phyloP scores from a whole-genome alignment of 768 basidiomycete genomes.

The Macrolepiota fuliginosa region DNA sequence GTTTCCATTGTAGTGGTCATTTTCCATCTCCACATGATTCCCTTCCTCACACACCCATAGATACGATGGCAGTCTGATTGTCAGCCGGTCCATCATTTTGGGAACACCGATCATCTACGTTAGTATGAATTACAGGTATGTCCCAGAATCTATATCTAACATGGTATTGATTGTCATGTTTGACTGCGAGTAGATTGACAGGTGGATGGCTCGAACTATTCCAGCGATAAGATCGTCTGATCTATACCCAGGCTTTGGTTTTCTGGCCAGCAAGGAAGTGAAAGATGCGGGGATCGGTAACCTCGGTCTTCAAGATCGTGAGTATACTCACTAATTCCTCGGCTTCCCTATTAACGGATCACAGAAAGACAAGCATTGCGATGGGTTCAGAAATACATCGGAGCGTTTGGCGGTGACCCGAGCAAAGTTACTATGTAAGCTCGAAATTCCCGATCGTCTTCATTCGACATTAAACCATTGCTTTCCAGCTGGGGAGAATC shows the following conservation, averaged over 20 bases:
- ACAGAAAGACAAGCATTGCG: conserved; percentile 51
- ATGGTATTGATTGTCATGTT: background rate
- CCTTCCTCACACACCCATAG: conserved; percentile 17
- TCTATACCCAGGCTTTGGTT: conserved; percentile 28
- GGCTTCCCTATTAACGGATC: conserved; percentile 6
- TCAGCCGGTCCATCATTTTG: conserved; percentile 39
- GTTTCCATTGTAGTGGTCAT: background rate
- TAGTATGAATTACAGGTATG: conserved; percentile 42
- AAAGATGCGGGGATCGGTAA: conserved; percentile 47
- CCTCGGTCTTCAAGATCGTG: conserved; percentile 59
- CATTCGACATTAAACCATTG: background rate
- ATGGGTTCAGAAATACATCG: conserved; percentile 64
- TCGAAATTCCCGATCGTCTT: background rate
- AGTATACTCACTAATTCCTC: conserved; percentile 15
- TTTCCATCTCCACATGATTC: background rate
- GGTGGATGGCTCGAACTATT: background rate
- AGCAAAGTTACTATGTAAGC: conserved; percentile 46
- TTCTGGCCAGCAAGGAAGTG: conserved; percentile 43
- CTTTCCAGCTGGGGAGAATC: conserved; percentile 48
- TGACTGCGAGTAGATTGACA: conserved; percentile 7
- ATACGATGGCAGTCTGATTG: conserved; percentile 37
- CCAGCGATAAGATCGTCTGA: background rate
- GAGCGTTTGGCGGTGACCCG: conserved; percentile 59
- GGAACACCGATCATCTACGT: conserved; percentile 45
- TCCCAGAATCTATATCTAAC: background rate